phyloP scores from a whole-genome alignment of 75 land plant species.

The Gnetum montanum region DNA sequence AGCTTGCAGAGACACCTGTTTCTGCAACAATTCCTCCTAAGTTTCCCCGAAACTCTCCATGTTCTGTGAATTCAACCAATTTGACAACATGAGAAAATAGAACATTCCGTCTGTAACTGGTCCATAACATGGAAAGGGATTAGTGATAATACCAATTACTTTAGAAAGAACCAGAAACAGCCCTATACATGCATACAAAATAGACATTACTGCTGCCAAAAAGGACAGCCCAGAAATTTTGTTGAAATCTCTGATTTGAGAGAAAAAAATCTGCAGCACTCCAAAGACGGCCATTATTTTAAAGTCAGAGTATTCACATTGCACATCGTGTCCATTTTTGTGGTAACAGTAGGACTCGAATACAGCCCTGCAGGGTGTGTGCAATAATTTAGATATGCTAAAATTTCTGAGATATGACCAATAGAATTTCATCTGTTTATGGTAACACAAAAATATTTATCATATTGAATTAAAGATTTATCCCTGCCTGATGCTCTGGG shows the following conservation, averaged over 20 bases:
- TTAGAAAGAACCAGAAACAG: slow-evolving; percentile 16
- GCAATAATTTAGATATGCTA: no score
- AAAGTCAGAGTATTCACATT: slow-evolving; percentile 8
- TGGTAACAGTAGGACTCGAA: slow-evolving; percentile 20
- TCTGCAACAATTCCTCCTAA: slow-evolving; percentile 34
- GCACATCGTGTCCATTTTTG: slow-evolving; percentile 10
- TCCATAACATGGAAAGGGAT: slow-evolving; percentile 1
- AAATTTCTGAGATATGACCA: no score
- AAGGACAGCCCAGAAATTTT: slow-evolving; percentile 22
- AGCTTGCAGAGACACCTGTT: slow-evolving; percentile 2
- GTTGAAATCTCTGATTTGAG: slow-evolving; percentile 19
- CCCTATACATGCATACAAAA: slow-evolving; percentile 21
- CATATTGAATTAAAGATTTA: no score
- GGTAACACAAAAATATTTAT: no score
- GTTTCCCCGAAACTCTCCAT: slow-evolving; percentile 48
- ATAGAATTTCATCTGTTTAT: no score
- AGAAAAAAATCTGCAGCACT: slow-evolving; percentile 9
- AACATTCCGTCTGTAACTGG: no score
- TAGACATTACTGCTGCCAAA: slow-evolving; percentile 22
- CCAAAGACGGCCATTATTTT: slow-evolving; percentile 19
- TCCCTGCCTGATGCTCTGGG: slow-evolving; percentile 48
- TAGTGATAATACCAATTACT: slow-evolving; percentile 8
- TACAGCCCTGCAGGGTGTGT: slow-evolving; percentile 17
- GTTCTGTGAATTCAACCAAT: slow-evolving; percentile 40
- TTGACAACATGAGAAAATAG: no score